These are phyloP conservation scores for Colletotrichum cereale DNA, from an alignment of 2,329 filamentous ascomycete genomes.

Conservation along the genomic window DNA sequence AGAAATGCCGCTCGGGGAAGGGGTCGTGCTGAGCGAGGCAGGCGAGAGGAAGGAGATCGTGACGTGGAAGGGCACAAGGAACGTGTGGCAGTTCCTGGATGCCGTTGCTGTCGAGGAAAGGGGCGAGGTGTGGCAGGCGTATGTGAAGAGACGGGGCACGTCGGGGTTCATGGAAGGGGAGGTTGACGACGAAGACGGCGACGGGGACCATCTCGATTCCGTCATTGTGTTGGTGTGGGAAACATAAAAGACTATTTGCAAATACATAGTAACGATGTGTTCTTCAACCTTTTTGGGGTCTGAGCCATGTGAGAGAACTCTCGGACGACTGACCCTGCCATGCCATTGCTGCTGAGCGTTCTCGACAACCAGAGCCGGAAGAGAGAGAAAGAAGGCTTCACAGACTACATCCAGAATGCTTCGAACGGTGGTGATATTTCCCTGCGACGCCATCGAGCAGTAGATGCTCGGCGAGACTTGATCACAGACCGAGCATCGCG, in stretches of 20 bases:
- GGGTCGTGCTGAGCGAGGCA: constrained; percentile 50
- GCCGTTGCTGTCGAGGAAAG: constrained; percentile 48
- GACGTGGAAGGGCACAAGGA: constrained; percentile 51
- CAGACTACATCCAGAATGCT: too few species aligned
- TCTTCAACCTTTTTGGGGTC: neutral
- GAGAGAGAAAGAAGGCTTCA: too few species aligned
- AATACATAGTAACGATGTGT: too few species aligned
- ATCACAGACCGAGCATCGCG: too few species aligned
- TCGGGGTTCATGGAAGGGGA: constrained; percentile 20
- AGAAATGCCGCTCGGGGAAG: constrained; percentile 44
- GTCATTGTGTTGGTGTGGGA: constrained; percentile 58
- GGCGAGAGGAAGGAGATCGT: constrained; percentile 49
- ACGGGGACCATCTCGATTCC: constrained; percentile 51
- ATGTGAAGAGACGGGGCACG: constrained; percentile 50
- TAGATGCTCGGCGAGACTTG: too few species aligned
- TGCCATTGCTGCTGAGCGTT: neutral
- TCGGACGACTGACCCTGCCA: neutral
- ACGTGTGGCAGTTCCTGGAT: constrained; percentile 58
- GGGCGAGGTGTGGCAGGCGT: constrained; percentile 61
- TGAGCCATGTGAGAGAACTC: neutral
- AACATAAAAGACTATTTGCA: neutral
- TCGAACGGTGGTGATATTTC: too few species aligned
- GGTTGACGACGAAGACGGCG: constrained; percentile 43
- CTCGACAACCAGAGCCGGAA: too few species aligned
- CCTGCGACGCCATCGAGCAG: too few species aligned